Evolutionary conservation across 441 rosid species (phyloP), one percentile per base, ranked within the genome.

Genomic region (Biscutella laevigata): DNA sequence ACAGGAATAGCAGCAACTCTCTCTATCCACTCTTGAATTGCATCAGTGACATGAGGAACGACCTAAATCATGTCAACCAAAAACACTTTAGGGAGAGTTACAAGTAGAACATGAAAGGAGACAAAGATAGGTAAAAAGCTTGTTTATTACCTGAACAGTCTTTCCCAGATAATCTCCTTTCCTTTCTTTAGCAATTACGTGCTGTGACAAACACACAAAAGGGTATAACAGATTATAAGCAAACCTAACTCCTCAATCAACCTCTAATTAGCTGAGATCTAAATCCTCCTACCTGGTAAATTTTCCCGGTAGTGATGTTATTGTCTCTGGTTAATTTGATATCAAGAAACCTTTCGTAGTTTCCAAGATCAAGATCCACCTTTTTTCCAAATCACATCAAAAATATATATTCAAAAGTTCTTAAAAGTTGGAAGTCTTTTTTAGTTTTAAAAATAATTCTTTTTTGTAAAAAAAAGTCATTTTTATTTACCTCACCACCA

Each of bases 291-390:
- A 71, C 88, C 92, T 81, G 88, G 59, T 71, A 79, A 34, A 84
- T 79, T 68, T 82, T 84, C 48, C 89, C 87, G 3, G 87, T 78
- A 0, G 94, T 84, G 46, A 84, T 66, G 51, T 84, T 84, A 58
- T 84, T 78, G 61, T 84, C 85, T 11, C 83, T 75, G 20, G 85
- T 84, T 71, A 84, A 61, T 48, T 79, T 82, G 72, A 74, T 66
- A 66, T 80, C 83, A 26, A 85, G 67, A 62, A 85, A 85, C 6
- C 95, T 59, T 71, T 85, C 95, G 42, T 85, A 85, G 67, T 85
- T 85, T 68, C 94, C 94, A 32, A 85, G 90, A 76, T 85, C 94
- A 63, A 85, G 57, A 70, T 85, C 94, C 70, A 82, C 94, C 94
- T 67, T 67, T 73, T 16, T 30, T 28, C 30, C 27, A 24, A 60